Percentiles rank a stretch among this genome's conserved stretches.
Conservation (phyloP, 2,329 filamentous ascomycete species). For the Penicillium sp. region DNA sequence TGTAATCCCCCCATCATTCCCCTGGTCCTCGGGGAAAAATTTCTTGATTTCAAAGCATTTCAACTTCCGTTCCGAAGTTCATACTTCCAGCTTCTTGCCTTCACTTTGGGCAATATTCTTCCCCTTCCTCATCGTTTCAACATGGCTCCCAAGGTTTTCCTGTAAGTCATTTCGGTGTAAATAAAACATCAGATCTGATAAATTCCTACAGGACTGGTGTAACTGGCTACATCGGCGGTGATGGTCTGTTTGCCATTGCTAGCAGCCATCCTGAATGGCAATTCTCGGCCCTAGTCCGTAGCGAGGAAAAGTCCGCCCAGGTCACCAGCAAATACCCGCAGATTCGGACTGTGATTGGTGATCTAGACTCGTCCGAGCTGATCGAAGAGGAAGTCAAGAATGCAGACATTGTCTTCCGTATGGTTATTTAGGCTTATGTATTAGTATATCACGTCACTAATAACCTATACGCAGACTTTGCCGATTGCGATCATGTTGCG, state of each 20-base stretch:
- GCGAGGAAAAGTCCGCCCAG: slow-evolving; percentile 43
- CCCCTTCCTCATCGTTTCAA: background rate
- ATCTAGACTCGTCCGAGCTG: slow-evolving; percentile 43
- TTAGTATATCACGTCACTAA: background rate
- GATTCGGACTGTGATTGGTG: slow-evolving; percentile 45
- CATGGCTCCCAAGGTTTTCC: slow-evolving; percentile 37
- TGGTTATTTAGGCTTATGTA: slow-evolving; percentile 13
- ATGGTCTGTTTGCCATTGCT: slow-evolving; percentile 49
- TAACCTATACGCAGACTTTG: slow-evolving; percentile 33
- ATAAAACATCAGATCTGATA: slow-evolving; percentile 15
- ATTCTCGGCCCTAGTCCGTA: slow-evolving; percentile 47
- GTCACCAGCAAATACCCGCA: slow-evolving; percentile 43
- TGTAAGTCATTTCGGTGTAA: slow-evolving; percentile 30
- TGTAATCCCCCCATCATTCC: background rate
- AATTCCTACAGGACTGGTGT: slow-evolving; percentile 46
- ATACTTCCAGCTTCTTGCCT: background rate
- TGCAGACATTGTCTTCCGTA: slow-evolving; percentile 50
- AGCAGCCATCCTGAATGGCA: slow-evolving; percentile 51
- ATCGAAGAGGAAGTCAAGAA: slow-evolving; percentile 48
- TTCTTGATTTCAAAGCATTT: slow-evolving; percentile 31
- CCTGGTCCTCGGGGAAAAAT: slow-evolving; percentile 5
- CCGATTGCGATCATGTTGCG: slow-evolving; percentile 46
- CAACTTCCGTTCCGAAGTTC: background rate
- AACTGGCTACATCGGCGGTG: slow-evolving; percentile 57
- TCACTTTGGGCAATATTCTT: background rate